Evolutionary conservation across 73 alveolate species (phyloP).

Genomic region (Diophrys sp.): DNA sequence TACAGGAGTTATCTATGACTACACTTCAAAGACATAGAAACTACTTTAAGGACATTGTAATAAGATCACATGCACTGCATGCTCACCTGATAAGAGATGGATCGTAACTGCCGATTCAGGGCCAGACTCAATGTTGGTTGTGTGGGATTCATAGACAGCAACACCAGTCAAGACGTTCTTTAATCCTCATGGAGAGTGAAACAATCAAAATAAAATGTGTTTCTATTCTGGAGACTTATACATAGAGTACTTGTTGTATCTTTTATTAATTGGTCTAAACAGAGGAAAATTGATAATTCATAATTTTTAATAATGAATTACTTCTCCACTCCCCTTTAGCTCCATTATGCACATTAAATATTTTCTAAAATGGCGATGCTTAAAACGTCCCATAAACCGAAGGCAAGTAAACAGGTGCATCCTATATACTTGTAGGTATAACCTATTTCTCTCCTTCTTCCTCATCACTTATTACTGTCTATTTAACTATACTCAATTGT

Average conservation of each 20-base stretch:
- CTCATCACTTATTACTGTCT: too few relatives aligned
- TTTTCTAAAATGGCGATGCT: not conserved
- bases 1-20: slow-evolving; percentile 98
- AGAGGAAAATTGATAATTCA: too few relatives aligned
- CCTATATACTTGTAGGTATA: not conserved
- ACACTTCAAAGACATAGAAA: slow-evolving; percentile 83
- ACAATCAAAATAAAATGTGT: too few relatives aligned
- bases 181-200: slow-evolving; percentile 94
- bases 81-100: slow-evolving; percentile 84
- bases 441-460: too few relatives aligned
- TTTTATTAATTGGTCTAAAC: not conserved
- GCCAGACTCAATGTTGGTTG: slow-evolving; percentile 91
- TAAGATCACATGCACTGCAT: slow-evolving; percentile 88
- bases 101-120: slow-evolving; percentile 98
- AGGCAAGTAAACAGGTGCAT: not conserved
- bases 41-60: slow-evolving; percentile 96
- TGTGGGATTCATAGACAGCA: slow-evolving; percentile 97
- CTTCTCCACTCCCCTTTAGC: too few relatives aligned
- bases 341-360: not conserved
- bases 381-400: not conserved
- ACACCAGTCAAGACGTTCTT: slow-evolving; percentile 90
- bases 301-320: too few relatives aligned
- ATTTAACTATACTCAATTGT: too few relatives aligned
- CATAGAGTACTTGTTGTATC: not conserved
- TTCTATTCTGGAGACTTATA: not conserved